Percentiles rank a stretch among this genome's conserved stretches.
Conservation (phyloP, 495 filamentous ascomycete genomes). For the Neurospora intermedia region DNA sequence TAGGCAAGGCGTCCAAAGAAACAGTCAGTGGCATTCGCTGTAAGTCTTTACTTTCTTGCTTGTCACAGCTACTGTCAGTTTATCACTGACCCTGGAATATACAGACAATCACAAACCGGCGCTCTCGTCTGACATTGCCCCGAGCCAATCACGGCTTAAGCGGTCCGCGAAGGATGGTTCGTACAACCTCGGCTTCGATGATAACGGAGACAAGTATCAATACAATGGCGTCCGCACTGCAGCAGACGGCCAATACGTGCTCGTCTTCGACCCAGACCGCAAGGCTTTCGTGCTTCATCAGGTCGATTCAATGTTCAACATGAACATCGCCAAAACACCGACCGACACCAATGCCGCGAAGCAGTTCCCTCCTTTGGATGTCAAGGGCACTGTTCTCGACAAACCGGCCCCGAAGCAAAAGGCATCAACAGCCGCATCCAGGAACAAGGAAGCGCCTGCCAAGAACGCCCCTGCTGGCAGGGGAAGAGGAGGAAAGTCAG, state of each 20-base stretch:
- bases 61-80: neutral
- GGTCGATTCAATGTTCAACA: constrained; percentile 48
- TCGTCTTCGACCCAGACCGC: constrained; percentile 43
- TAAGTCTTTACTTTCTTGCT: constrained; percentile 17
- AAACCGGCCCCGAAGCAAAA: constrained; percentile 11
- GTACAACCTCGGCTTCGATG: constrained; percentile 37
- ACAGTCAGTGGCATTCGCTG: constrained; percentile 42
- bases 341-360: constrained; percentile 28
- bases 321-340: constrained; percentile 42
- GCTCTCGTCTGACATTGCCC: constrained; percentile 32
- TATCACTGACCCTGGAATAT: constrained; percentile 1
- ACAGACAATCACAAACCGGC: constrained; percentile 45
- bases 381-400: constrained; percentile 7
- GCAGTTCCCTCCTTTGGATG: constrained; percentile 32
- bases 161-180: constrained; percentile 30
- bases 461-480: constrained; percentile 21
- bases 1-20: constrained; percentile 42
- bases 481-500: constrained; percentile 8
- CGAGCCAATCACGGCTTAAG: constrained; percentile 35
- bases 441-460: constrained; percentile 11
- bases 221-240: constrained; percentile 39
- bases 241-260: constrained; percentile 40
- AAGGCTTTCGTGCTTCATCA: constrained; percentile 46
- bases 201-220: constrained; percentile 36
- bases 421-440: constrained; percentile 7